These are phyloP conservation scores for Candida tunisiensis DNA, from an alignment of 1,139 yeast species.

Conservation along the genomic window DNA sequence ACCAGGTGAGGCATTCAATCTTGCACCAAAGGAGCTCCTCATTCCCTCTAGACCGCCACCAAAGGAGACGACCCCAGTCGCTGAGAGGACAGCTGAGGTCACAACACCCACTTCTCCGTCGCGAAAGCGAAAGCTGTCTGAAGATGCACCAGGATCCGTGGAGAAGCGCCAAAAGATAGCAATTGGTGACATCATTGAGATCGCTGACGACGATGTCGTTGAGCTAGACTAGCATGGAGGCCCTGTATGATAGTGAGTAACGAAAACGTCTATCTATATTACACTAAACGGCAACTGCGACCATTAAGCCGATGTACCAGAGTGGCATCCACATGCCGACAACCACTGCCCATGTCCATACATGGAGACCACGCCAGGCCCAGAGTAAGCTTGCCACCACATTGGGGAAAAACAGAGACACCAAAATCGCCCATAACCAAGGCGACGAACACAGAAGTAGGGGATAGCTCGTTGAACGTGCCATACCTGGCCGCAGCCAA, in stretches of 20 bases:
- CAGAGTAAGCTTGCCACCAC: constrained; percentile 35
- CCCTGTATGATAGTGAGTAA: neutral
- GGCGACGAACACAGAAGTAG: constrained; percentile 25
- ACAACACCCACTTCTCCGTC: too few species aligned
- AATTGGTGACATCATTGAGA: constrained; percentile 9
- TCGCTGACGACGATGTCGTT: constrained; percentile 13
- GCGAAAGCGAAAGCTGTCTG: too few species aligned
- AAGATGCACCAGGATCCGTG: too few species aligned
- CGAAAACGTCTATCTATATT: constrained; percentile 3
- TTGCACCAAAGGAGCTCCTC: too few species aligned
- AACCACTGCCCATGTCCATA: constrained; percentile 79
- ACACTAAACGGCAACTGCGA: neutral
- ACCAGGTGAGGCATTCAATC: too few species aligned
- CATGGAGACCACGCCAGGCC: constrained; percentile 55
- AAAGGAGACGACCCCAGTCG: too few species aligned
- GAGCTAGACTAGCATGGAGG: constrained; percentile 9
- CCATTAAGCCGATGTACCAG: constrained; percentile 37
- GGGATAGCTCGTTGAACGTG: constrained; percentile 6
- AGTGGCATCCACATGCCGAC: constrained; percentile 70
- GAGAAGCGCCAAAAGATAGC: constrained; percentile 3
- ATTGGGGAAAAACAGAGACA: constrained; percentile 22
- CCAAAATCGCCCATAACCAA: constrained; percentile 20
- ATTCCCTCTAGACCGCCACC: too few species aligned
- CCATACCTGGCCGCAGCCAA: constrained; percentile 33
- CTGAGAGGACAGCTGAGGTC: too few species aligned